Evolutionary conservation across 257 asterid species (phyloP).

Genomic region (Penstemon newberryi): DNA sequence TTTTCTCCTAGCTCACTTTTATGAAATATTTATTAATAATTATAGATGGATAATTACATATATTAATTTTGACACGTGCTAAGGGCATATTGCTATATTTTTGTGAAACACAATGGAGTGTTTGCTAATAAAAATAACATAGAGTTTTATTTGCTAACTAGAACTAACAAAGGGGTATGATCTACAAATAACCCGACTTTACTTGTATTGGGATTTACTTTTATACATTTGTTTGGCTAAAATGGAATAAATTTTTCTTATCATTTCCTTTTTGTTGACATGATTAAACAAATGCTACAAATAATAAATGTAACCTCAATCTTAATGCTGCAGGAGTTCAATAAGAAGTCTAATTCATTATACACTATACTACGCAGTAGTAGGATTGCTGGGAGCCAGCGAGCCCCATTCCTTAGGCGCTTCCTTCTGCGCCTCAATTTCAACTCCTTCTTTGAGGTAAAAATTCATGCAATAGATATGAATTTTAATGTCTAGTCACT

Average conservation of each 20-base stretch:
- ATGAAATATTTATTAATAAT: no score
- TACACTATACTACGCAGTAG: slow-evolving; percentile 93
- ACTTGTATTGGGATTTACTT: no score
- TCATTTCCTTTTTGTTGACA: background rate
- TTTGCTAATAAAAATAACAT: no score
- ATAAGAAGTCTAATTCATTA: slow-evolving; percentile 91
- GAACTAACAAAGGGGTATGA: no score
- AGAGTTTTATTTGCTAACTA: no score
- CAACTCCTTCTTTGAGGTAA: slow-evolving; percentile 93
- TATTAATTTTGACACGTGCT: no score
- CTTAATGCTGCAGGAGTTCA: slow-evolving; percentile 65
- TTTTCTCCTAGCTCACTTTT: no score
- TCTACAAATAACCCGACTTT: no score
- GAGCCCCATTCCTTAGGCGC: slow-evolving; percentile 96
- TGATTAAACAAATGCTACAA: background rate
- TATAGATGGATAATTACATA: no score
- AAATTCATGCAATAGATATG: background rate
- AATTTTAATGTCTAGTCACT: slow-evolving; percentile 5
- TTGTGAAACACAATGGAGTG: no score
- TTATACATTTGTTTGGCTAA: background rate
- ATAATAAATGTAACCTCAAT: background rate
- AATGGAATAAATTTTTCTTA: background rate
- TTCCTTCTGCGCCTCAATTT: slow-evolving; percentile 96
- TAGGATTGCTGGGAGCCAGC: slow-evolving; percentile 98
- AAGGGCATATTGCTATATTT: no score